Percentiles rank a stretch among this genome's conserved stretches.
Conservation (phyloP, 2,329 filamentous ascomycete species). For the Cryphonectria parasitica region DNA sequence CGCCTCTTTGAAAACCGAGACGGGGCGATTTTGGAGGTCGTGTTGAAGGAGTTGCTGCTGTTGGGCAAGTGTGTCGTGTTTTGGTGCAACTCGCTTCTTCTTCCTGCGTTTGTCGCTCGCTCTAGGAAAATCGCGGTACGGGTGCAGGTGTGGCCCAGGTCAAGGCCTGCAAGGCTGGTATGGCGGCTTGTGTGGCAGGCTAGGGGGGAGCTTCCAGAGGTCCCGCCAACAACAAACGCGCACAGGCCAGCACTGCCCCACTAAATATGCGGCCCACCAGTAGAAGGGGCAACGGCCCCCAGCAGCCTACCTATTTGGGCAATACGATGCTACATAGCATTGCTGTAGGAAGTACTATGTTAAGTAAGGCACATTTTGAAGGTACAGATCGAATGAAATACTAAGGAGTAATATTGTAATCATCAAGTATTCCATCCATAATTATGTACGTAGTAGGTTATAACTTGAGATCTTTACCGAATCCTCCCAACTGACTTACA, state of each 20-base stretch:
- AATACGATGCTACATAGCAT: neutral
- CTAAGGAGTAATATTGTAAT: too few relatives aligned
- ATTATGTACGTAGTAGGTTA: too few relatives aligned
- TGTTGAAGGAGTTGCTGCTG: slow-evolving; percentile 6
- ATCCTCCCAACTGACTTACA: too few relatives aligned
- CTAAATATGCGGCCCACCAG: slow-evolving; percentile 23
- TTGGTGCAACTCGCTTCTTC: slow-evolving; percentile 13
- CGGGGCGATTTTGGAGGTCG: slow-evolving; percentile 9
- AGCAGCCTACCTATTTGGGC: slow-evolving; percentile 16
- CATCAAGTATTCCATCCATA: too few relatives aligned
- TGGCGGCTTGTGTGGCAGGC: neutral
- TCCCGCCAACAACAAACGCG: slow-evolving; percentile 39
- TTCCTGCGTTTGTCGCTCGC: neutral
- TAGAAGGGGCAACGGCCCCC: slow-evolving; percentile 27
- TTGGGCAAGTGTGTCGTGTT: slow-evolving; percentile 18
- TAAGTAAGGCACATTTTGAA: too few relatives aligned
- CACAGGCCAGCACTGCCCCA: slow-evolving; percentile 31
- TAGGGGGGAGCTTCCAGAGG: slow-evolving; percentile 18
- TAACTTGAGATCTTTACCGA: too few relatives aligned
- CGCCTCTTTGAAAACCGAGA: slow-evolving; percentile 3
- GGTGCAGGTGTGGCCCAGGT: neutral
- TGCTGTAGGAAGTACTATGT: too few relatives aligned
- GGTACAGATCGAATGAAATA: too few relatives aligned
- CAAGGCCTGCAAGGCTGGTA: slow-evolving; percentile 2
- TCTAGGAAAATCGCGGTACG: slow-evolving; percentile 26